phyloP scores from a whole-genome alignment of 2,329 filamentous ascomycete species.

The Alternaria sp. region DNA sequence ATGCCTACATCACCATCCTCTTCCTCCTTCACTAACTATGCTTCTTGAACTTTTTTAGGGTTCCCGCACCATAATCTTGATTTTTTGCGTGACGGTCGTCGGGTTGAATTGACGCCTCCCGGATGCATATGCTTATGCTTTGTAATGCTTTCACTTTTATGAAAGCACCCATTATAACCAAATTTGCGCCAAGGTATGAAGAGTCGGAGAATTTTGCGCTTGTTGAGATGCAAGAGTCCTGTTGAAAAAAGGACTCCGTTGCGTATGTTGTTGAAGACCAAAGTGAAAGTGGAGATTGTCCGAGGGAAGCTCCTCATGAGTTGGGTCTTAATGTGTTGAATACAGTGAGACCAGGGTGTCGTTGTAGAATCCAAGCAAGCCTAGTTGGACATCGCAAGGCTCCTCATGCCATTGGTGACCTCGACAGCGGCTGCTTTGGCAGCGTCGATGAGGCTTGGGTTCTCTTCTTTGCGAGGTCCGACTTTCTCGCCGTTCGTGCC shows the following conservation, averaged over 20 bases:
- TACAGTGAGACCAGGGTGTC: conserved; percentile 32
- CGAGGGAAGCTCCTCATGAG: conserved; percentile 14
- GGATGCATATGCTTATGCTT: conserved; percentile 28
- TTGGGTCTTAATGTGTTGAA: conserved; percentile 43
- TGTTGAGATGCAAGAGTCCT: conserved; percentile 31
- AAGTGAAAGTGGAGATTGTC: background rate
- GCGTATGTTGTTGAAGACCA: conserved; percentile 12
- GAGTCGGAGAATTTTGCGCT: conserved; percentile 10
- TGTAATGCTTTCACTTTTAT: background rate
- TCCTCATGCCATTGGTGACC: conserved; percentile 39
- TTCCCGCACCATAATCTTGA: conserved; percentile 2
- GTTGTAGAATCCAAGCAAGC: background rate
- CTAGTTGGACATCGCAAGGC: conserved; percentile 36
- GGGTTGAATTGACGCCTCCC: conserved; percentile 50
- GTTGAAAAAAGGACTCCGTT: conserved; percentile 24
- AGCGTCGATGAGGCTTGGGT: conserved; percentile 28
- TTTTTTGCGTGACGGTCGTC: conserved; percentile 42
- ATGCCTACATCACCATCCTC: background rate
- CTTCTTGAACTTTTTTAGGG: conserved; percentile 9
- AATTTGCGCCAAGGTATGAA: background rate
- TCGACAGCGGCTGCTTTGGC: conserved; percentile 38
- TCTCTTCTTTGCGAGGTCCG: conserved; percentile 19
- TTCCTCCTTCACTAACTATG: background rate
- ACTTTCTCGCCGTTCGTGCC: conserved; percentile 24
- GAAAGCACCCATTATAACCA: no score